Conservation (phyloP, 352 stramenopile genomes). For the Saprolegnia diclina region DNA sequence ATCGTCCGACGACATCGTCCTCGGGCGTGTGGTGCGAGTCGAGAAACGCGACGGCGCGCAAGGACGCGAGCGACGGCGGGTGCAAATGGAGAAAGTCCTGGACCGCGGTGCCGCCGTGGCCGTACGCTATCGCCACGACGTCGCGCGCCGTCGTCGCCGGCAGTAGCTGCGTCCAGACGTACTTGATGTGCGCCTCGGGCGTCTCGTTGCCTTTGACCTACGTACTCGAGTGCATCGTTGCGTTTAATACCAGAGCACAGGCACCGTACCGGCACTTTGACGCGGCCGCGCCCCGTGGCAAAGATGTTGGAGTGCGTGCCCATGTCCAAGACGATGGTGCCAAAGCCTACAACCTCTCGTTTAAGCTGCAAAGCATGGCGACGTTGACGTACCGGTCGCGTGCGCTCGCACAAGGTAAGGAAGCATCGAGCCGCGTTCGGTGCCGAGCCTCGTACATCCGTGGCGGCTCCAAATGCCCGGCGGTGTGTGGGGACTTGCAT, state of each 20-base stretch:
- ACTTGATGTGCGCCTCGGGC: not conserved
- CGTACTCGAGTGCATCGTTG: no score
- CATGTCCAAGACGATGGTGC: not conserved
- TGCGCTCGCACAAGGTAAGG: not conserved
- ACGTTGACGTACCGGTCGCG: not conserved
- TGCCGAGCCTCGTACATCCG: not conserved
- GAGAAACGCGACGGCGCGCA: not conserved
- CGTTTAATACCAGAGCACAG: no score
- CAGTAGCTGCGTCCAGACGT: conserved; percentile 3
- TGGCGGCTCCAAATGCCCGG: conserved; percentile 10
- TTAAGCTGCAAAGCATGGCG: not conserved
- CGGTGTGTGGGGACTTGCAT: not conserved
- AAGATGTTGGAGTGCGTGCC: not conserved
- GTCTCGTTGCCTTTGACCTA: conserved; percentile 9
- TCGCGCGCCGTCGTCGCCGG: not conserved
- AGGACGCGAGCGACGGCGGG: not conserved
- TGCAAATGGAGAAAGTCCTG: not conserved
- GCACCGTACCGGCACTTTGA: conserved; percentile 3
- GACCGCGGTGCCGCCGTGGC: not conserved
- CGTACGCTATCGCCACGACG: not conserved
- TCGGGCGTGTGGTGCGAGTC: not conserved
- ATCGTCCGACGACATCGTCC: not conserved
- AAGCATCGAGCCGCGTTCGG: conserved; percentile 2
- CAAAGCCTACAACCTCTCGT: not conserved
- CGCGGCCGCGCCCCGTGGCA: not conserved